Evolutionary conservation across 2,329 filamentous ascomycete species (phyloP).

Genomic region (Fusarium subglutinans): DNA sequence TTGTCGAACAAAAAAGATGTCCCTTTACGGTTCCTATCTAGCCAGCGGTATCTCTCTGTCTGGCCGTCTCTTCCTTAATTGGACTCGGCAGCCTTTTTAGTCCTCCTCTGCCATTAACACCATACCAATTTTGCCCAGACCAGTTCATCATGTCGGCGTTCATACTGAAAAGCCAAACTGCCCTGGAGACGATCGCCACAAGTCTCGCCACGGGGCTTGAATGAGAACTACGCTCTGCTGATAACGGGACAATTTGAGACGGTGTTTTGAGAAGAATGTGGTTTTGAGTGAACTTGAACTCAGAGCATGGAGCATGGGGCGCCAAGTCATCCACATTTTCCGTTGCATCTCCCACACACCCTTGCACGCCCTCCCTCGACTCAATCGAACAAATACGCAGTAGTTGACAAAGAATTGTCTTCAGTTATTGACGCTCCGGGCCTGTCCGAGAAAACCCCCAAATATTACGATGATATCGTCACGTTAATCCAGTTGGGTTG

Average conservation of each 20-base stretch:
- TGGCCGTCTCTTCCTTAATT: neutral
- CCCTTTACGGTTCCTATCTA: slow-evolving; percentile 2
- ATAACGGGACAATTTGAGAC: neutral
- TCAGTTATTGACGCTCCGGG: slow-evolving; percentile 8
- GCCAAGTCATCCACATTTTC: slow-evolving; percentile 45
- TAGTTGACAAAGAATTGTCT: slow-evolving; percentile 16
- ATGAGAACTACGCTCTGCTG: neutral
- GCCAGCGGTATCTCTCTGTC: slow-evolving; percentile 14
- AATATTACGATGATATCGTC: neutral
- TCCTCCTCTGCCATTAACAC: neutral
- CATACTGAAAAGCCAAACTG: neutral
- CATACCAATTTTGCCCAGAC: slow-evolving; percentile 9
- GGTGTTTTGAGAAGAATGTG: slow-evolving; percentile 16
- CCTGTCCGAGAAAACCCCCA: slow-evolving; percentile 3
- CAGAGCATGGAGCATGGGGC: slow-evolving; percentile 33
- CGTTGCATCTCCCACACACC: slow-evolving; percentile 40
- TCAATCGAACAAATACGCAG: slow-evolving; percentile 13
- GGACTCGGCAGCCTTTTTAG: slow-evolving; percentile 15
- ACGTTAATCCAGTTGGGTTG: neutral
- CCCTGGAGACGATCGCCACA: neutral
- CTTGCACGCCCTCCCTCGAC: slow-evolving; percentile 40
- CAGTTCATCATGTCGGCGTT: slow-evolving; percentile 18
- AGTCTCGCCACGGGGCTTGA: neutral
- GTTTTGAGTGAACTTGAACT: slow-evolving; percentile 20
- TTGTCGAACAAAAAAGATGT: slow-evolving; percentile 7